Base-by-base conservation (phyloP, 2,329 filamentous ascomycete species). In the Rutstroemia sp. region DNA sequence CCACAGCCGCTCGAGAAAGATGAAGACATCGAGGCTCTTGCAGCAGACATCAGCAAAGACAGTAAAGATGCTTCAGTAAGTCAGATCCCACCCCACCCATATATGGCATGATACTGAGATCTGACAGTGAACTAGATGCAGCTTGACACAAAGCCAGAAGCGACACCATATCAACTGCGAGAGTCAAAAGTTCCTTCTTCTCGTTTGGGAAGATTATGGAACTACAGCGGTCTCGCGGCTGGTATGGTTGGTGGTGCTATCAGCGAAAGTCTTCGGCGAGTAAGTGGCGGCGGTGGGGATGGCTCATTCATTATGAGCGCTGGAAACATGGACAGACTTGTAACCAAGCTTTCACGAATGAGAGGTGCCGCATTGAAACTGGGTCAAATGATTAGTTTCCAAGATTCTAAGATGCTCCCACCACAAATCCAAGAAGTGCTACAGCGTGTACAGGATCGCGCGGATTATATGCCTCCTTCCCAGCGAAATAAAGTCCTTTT, bases 311-410 rank as follows among this genome's bases (percentile, higher is more conserved):
- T 99, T 74, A 81, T 99, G 56, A 97, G 89, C 70, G 81, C 89
- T 5, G 84, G 78, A 9, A 99, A 99, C 67, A 91, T 97, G 81
- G 92, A 97, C 69, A 82, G 95, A 48, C 79, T 99, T 8, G 94
- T 99, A 1, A 79, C 89, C 5, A 96, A 95, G 71, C 79, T 99
- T 2, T 97, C 92, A 3, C 87, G 89, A 21, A 99, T 99, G 94
- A 84, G 94, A 66, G 94, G 94, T 39, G 95, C 94, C 5, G 94
- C 94, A n/a, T 77, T 99, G 44, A 99, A 99, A 74, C 74, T 99
- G 25, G 95, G 94, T 0, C 94, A 99, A 75, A 94, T 97, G 88
- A 87, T 99, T 78, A 96, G 91, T 70, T 94, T 99, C 68, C 94
- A 99, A 76, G 94, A 99, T 73, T 84, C 89, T 39, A 97, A 96